A percentile compares a stretch with the other conserved stretches of the same genome.
phyloP scores from a whole-genome alignment of 2,329 filamentous ascomycete species.

The Penicillium sp. region DNA sequence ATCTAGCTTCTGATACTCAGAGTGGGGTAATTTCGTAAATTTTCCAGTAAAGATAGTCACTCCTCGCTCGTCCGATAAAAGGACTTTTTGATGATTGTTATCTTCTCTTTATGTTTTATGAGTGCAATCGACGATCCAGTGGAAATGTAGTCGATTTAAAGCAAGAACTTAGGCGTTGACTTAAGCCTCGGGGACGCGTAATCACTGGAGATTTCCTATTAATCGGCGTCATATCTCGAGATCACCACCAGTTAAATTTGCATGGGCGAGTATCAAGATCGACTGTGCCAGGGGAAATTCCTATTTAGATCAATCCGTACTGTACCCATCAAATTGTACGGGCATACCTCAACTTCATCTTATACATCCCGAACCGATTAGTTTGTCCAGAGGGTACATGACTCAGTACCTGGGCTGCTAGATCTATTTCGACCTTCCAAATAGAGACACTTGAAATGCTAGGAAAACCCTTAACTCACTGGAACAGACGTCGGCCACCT shows the following conservation, averaged over 20 bases:
- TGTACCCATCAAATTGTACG: too few species aligned
- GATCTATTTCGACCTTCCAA: not conserved
- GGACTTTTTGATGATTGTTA: not conserved
- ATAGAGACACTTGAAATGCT: not conserved
- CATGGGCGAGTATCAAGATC: not conserved
- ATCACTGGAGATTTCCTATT: constrained; percentile 4
- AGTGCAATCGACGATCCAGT: not conserved
- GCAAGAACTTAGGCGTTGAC: not conserved
- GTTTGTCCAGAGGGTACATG: not conserved
- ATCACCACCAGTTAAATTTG: constrained; percentile 3
- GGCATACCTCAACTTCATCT: not conserved
- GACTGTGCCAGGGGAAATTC: not conserved
- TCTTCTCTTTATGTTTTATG: not conserved
- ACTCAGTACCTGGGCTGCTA: not conserved
- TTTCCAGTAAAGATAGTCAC: not conserved
- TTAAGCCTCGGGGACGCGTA: constrained; percentile 10
- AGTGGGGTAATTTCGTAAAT: not conserved
- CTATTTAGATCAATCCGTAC: not conserved
- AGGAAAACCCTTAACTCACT: too few species aligned
- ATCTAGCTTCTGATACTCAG: not conserved
- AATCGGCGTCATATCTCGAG: constrained; percentile 1
- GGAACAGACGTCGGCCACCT: not conserved
- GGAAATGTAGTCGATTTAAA: not conserved
- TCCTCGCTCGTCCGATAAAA: not conserved
- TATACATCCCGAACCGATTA: not conserved